Base-by-base conservation (phyloP, 2,329 filamentous ascomycete genomes). In the Xylaria sp. region DNA sequence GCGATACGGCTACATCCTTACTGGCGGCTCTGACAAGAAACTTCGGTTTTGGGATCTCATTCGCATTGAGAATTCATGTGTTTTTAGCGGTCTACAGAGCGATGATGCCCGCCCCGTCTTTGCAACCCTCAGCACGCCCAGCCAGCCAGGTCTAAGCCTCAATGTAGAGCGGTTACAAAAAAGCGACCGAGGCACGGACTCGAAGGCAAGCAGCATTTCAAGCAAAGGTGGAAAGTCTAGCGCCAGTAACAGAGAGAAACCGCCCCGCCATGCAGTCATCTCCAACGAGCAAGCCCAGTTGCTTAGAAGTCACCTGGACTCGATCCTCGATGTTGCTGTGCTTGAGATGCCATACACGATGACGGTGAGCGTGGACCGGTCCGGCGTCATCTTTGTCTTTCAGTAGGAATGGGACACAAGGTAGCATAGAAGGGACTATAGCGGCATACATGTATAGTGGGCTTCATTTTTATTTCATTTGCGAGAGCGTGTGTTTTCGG, bases 31-130 rank as follows among this genome's bases (percentile, higher is more conserved):
- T 12, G 96, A 98, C 80, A 93, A 92, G 81, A 96, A 93, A 80
- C 88, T 99, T 20, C 90, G 96, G 10, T 98, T 97, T 81, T 99
- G 96, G 96, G 95, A 99, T 77, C 86, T 96, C 15, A 86, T 89
- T 10, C 90, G 90, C 10, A 86, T 93, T 10, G 94, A 97, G 76
- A 88, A 90, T 68, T 97, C 93, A 49, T 85, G 87, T 65, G 87
- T 98, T 15, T 91, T 97, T 72, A 97, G 92, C 78, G 95, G 95
- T 0, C 84, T 94, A 12, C 88, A 89, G 66, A 81, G 70, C 1
- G 91, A 94, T 41, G 91, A 94, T 67, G 83, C 88, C 41, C 90
- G 89, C 77, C 92, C 94, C n/a, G 87, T 88, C 10, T 98, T 94
- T 77, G 86, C 88, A 5, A 83, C 87, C 0, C 84, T 86, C 18